These are phyloP conservation scores for Austroboletus olivaceoglutinosus DNA, from an alignment of 1,284 basidiomycete species.

Conservation along the genomic window DNA sequence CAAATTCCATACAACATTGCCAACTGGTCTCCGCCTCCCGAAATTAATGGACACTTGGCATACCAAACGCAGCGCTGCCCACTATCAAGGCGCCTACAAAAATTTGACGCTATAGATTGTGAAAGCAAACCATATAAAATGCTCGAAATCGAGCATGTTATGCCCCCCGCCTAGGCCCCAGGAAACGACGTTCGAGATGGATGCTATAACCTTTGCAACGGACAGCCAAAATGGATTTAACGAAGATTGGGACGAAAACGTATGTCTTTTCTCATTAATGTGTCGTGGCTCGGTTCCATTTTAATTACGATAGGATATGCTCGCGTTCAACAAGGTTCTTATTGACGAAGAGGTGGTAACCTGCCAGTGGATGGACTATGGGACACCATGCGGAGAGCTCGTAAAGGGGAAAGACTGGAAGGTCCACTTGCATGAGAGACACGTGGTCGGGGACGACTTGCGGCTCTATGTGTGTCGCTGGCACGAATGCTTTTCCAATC, in stretches of 20 bases:
- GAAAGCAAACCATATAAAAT: constrained; percentile 12
- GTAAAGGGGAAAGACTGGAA: background rate
- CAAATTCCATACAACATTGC: background rate
- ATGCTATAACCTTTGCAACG: background rate
- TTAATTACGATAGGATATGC: background rate
- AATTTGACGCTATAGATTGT: constrained; percentile 3
- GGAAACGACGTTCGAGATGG: background rate
- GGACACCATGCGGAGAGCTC: background rate
- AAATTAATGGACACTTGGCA: background rate
- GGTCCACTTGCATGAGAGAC: background rate
- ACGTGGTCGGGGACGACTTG: background rate
- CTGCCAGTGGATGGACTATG: background rate
- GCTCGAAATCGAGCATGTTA: background rate
- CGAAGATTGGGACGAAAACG: background rate
- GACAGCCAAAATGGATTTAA: background rate
- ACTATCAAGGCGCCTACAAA: background rate
- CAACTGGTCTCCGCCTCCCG: background rate
- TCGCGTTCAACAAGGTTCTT: background rate
- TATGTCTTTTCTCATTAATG: background rate
- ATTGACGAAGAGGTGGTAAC: background rate
- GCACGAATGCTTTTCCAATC: background rate
- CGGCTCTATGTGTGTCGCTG: background rate
- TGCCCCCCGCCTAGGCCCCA: background rate
- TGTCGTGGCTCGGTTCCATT: no score
- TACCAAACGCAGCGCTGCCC: background rate